These are phyloP conservation scores for Biscutella laevigata DNA, from an alignment of 441 rosid species.

Conservation along the genomic window DNA sequence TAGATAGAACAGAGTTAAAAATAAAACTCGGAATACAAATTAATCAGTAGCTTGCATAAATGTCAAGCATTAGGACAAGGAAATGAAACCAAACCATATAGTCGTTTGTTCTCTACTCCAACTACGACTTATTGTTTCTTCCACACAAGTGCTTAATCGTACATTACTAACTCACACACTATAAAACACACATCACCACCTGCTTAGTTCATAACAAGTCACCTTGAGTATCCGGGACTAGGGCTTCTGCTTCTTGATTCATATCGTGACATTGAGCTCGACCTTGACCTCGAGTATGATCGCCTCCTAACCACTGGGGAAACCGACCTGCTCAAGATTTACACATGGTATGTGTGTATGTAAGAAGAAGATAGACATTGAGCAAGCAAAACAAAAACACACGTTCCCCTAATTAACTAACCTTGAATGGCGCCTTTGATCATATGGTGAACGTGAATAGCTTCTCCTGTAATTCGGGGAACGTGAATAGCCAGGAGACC, in stretches of 20 bases:
- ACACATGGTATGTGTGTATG: not conserved
- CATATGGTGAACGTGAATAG: conserved; percentile 45
- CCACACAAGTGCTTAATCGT: not conserved
- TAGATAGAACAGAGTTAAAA: too few species aligned
- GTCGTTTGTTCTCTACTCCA: not conserved
- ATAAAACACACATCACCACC: not conserved
- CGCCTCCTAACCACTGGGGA: conserved; percentile 46
- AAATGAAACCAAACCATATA: not conserved
- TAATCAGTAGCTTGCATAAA: too few species aligned
- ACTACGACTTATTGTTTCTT: not conserved
- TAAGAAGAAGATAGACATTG: not conserved
- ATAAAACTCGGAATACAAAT: too few species aligned
- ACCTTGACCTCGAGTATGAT: conserved; percentile 44
- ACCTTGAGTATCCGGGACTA: conserved; percentile 40
- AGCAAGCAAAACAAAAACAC: not conserved
- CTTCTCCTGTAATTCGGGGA: conserved; percentile 18
- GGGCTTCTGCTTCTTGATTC: conserved; percentile 37
- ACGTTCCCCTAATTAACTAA: not conserved
- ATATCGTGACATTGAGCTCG: conserved; percentile 47
- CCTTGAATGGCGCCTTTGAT: conserved; percentile 45
- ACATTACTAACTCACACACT: not conserved
- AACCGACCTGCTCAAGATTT: conserved; percentile 38
- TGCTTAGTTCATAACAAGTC: conserved; percentile 10
- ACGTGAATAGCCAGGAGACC: conserved; percentile 21
- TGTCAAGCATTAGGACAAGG: too few species aligned